Percentiles rank a stretch among this genome's conserved stretches.
Evolutionary conservation across 2,329 filamentous ascomycete genomes (phyloP).

Genomic region (Verticillium nonalfalfae): DNA sequence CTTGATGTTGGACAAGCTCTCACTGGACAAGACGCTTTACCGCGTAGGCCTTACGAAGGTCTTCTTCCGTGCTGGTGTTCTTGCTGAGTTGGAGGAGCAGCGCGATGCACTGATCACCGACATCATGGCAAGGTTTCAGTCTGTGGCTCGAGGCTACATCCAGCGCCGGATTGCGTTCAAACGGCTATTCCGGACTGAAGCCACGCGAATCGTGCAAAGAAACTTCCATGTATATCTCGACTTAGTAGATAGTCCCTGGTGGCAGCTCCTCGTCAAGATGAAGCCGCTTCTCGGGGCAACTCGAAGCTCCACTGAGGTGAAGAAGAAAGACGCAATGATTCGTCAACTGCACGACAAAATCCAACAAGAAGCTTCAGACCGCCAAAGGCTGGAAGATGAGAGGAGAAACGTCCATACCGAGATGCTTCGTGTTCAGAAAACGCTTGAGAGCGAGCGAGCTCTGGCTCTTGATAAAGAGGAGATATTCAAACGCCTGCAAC

Average conservation of each 20-base stretch:
- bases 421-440: constrained; percentile 85
- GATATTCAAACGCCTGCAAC: constrained; percentile 93
- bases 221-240: constrained; percentile 92
- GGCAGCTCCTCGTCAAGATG: constrained; percentile 92
- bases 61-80: constrained; percentile 92
- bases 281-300: constrained; percentile 90
- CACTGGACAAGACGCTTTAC: constrained; percentile 78
- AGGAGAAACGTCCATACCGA: constrained; percentile 80
- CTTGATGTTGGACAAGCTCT: constrained; percentile 84
- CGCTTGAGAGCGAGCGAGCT: constrained; percentile 91
- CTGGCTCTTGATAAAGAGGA: constrained; percentile 96
- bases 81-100: constrained; percentile 95
- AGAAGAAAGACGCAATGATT: constrained; percentile 92
- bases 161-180: constrained; percentile 88
- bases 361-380: constrained; percentile 66
- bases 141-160: constrained; percentile 81
- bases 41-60: constrained; percentile 95
- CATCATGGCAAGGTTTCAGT: constrained; percentile 92
- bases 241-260: constrained; percentile 92
- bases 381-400: constrained; percentile 83
- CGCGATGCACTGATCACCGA: constrained; percentile 87
- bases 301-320: constrained; percentile 85
- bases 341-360: constrained; percentile 79
- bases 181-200: constrained; percentile 87
- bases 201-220: constrained; percentile 86